Percentiles rank a stretch among this genome's conserved stretches.
Conservation (phyloP, 148 eudicot genomes). For the Persicaria tinctoria region DNA sequence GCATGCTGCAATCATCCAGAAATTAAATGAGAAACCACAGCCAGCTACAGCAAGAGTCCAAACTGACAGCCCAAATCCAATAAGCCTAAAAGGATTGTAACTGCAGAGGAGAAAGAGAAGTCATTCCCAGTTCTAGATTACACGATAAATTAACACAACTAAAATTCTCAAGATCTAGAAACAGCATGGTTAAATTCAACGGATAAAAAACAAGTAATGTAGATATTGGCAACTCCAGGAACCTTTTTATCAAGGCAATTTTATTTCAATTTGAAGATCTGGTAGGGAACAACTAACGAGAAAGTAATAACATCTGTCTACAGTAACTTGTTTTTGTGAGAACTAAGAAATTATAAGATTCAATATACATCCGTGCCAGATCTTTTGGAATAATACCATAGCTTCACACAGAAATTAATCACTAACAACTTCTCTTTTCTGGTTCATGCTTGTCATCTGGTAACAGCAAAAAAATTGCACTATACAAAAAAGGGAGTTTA, state of each 20-base stretch:
- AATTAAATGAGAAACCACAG: slow-evolving; percentile 70
- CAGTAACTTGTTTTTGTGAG: not conserved
- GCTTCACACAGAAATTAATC: not conserved
- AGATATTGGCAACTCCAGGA: too few relatives aligned
- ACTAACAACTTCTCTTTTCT: not conserved
- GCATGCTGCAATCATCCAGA: slow-evolving; percentile 64
- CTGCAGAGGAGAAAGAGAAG: slow-evolving; percentile 31
- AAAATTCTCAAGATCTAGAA: not conserved
- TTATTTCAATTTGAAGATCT: not conserved
- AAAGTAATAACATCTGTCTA: not conserved
- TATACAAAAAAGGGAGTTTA: too few relatives aligned
- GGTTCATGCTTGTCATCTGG: not conserved
- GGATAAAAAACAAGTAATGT: too few relatives aligned
- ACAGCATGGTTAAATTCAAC: not conserved
- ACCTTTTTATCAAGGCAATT: not conserved
- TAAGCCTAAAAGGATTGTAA: slow-evolving; percentile 84
- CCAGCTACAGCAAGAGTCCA: slow-evolving; percentile 80
- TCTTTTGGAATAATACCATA: not conserved
- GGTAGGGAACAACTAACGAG: not conserved
- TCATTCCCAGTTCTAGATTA: not conserved
- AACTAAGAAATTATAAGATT: not conserved
- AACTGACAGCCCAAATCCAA: slow-evolving; percentile 78
- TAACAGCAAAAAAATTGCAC: too few relatives aligned
- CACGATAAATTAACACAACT: not conserved
- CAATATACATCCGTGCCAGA: too few relatives aligned